Evolutionary conservation across 23 red algal genomes (phyloP), one percentile per base, ranked within the genome.

Genomic region (Porphyridium purpureum): DNA sequence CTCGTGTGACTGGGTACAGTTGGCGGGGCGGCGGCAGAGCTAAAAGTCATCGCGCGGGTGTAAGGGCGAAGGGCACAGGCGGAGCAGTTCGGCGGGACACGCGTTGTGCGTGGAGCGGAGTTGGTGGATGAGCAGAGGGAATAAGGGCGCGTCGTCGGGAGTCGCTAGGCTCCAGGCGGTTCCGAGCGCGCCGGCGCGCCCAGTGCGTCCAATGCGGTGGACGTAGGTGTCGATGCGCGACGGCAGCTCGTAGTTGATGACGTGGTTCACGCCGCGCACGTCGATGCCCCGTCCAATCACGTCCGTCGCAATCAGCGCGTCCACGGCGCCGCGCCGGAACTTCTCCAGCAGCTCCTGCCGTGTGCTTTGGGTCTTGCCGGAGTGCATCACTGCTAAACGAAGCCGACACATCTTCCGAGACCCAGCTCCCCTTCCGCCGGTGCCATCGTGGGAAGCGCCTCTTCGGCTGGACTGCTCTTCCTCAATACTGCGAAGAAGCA

Each of bases 201-300:
- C 84, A 14, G 84, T 93, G 11, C 84, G 57, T 29, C 84, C 84
- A 55, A 93, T 93, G 21, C 84, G 74, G 48, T 93, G 84, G 0
- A 71, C 81, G 52, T 93, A 93, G 22, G 62, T 21, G 29, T 80
- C 72, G 11, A 93, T 93, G 19, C 60, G 72, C 33, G 63, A 55
- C 4, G 84, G 84, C 40, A 93, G 52, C 38, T 93, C 84, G 46
- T 67, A 93, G 52, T 93, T 93, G 49, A 93, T 67, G 14, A 98
- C 90, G 35, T 84, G 71, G 24, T 59, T 74, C 5, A 98, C 80
- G 21, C 79, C 77, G 55, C 74, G 68, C 25, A 98, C 78, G 64
- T 98, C 90, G 33, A 98, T 98, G 15, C 90, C 90, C 31, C 90
- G 69, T 21, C 77, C 90, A 22, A 98, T 64, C 7, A 98, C 69